Percentiles rank a stretch among this genome's conserved stretches.
These are phyloP conservation scores for Pistacia atlantica DNA, from an alignment of 345 rosid genomes.

Conservation along the genomic window DNA sequence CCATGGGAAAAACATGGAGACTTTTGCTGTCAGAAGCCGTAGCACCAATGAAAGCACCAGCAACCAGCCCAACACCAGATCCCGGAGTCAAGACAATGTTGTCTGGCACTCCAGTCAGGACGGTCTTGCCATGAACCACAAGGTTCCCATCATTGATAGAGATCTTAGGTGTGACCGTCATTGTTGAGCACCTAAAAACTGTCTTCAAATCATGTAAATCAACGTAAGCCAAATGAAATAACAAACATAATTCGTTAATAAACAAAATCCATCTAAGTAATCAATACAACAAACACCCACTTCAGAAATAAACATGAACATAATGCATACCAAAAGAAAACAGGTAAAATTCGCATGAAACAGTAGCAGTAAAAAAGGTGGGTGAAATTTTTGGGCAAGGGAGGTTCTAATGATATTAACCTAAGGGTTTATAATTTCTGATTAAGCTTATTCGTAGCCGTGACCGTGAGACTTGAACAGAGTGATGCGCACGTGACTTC, in stretches of 20 bases:
- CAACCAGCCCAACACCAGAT: constrained; percentile 56
- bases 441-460: constrained; percentile 9
- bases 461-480: constrained; percentile 5
- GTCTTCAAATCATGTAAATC: background rate
- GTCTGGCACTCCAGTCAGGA: constrained; percentile 82
- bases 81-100: constrained; percentile 78
- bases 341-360: background rate
- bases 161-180: constrained; percentile 83
- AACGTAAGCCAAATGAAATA: background rate
- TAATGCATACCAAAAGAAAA: background rate
- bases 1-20: constrained; percentile 92
- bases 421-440: constrained; percentile 17
- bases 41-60: constrained; percentile 91
- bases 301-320: background rate
- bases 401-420: constrained; percentile 15
- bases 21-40: constrained; percentile 75
- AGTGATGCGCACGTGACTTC: constrained; percentile 14
- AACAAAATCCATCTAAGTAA: constrained; percentile 6
- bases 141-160: constrained; percentile 78
- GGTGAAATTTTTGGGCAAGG: background rate
- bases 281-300: background rate
- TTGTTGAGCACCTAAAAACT: constrained; percentile 38
- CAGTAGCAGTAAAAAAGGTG: background rate
- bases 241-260: background rate
- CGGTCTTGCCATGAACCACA: constrained; percentile 91